Conservation (phyloP, 2,329 filamentous ascomycete genomes). For the Penicillium thymicola region DNA sequence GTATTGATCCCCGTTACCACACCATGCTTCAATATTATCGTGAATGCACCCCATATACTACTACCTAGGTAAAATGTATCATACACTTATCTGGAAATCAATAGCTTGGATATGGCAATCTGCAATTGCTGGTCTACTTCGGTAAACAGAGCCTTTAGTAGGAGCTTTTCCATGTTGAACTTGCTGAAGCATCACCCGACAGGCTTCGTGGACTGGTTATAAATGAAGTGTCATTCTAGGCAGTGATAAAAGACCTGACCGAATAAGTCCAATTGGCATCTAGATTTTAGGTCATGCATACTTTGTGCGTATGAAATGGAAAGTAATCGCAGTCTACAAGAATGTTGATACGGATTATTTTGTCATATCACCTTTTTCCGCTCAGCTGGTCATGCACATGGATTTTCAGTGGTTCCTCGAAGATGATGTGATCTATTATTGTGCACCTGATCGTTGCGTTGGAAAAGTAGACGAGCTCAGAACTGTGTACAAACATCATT, state of each 20-base stretch:
- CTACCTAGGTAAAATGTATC: background rate
- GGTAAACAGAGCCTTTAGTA: conserved; percentile 3
- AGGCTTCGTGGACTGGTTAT: conserved; percentile 3
- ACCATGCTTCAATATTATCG: background rate
- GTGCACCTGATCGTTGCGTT: background rate
- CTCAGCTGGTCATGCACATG: background rate
- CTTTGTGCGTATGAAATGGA: conserved; percentile 7
- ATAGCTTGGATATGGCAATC: background rate
- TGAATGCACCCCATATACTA: background rate
- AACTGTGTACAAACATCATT: background rate
- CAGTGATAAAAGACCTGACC: background rate
- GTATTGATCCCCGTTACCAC: background rate
- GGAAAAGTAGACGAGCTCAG: background rate
- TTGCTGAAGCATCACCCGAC: background rate
- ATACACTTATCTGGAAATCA: background rate
- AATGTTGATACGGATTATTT: background rate
- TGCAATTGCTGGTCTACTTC: background rate
- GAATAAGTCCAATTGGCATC: background rate
- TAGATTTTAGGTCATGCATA: conserved; percentile 5
- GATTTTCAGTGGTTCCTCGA: background rate
- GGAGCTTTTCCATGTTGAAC: background rate
- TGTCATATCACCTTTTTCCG: background rate
- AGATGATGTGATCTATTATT: background rate
- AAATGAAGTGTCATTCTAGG: background rate
- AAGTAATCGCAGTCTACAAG: conserved; percentile 1